Percentiles rank a stretch among this genome's conserved stretches.
These are phyloP conservation scores for Escallonia rubra DNA, from an alignment of 129 eudicot genomes.

Conservation along the genomic window DNA sequence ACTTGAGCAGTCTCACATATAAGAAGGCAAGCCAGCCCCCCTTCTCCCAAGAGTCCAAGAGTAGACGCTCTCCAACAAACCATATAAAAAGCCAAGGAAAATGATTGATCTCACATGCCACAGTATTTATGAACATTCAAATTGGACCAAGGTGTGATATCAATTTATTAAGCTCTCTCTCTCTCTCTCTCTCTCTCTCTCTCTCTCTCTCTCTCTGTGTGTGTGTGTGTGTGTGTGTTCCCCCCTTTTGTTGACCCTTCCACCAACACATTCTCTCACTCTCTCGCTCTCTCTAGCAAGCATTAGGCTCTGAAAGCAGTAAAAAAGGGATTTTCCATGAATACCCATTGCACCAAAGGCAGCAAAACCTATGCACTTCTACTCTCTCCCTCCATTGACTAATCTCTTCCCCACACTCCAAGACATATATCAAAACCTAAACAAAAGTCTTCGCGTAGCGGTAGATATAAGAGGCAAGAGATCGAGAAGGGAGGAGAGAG, in stretches of 20 bases:
- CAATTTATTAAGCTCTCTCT: not conserved
- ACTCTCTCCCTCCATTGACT: slow-evolving; percentile 19
- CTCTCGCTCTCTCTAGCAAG: not conserved
- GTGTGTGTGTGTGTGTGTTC: not conserved
- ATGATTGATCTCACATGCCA: slow-evolving; percentile 39
- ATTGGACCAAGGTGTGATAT: not conserved
- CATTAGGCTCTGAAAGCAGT: slow-evolving; percentile 33
- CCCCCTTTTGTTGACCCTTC: not conserved
- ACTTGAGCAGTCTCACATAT: not conserved
- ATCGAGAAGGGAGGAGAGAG: too few species aligned
- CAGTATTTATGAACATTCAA: slow-evolving; percentile 10
- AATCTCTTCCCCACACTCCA: slow-evolving; percentile 14
- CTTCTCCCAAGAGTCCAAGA: too few species aligned
- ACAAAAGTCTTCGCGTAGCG: not conserved
- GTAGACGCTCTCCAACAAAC: slow-evolving; percentile 12
- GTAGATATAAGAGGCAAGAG: too few species aligned
- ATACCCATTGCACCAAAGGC: slow-evolving; percentile 14
- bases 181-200: slow-evolving; percentile 1
- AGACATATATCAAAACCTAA: not conserved
- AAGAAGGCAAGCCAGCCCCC: too few species aligned
- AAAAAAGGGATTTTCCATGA: slow-evolving; percentile 28
- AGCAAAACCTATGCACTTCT: slow-evolving; percentile 31
- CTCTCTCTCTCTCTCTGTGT: not conserved
- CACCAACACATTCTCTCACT: not conserved
- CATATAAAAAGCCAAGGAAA: slow-evolving; percentile 22